Percentiles rank a stretch among this genome's conserved stretches.
Evolutionary conservation across 768 basidiomycete species (phyloP).

Genomic region (Hygrocybe punicea): DNA sequence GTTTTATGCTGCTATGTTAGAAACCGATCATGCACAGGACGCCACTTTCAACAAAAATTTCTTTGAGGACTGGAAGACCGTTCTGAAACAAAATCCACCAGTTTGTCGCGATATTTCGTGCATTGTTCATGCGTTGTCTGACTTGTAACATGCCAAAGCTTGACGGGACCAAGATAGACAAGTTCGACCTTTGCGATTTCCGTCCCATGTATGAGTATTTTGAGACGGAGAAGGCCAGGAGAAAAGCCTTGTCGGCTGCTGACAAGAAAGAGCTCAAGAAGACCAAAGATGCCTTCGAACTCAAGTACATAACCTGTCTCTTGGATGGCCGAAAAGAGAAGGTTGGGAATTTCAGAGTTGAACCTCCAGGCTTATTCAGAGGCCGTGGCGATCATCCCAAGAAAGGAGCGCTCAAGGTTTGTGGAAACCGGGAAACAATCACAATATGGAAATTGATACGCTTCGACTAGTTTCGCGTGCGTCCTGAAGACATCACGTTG

Average conservation of each 20-base stretch:
- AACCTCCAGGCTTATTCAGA: constrained; percentile 97
- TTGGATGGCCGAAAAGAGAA: constrained; percentile 97
- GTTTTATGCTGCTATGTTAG: constrained; percentile 90
- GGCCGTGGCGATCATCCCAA: constrained; percentile 98
- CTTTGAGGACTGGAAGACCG: constrained; percentile 81
- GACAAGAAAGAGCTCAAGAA: constrained; percentile 93
- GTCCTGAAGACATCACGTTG: constrained; percentile 92
- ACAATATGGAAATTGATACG: not conserved
- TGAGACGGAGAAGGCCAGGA: constrained; percentile 88
- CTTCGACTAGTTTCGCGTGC: constrained; percentile 65
- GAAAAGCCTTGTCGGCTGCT: constrained; percentile 77
- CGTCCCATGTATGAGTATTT: constrained; percentile 91
- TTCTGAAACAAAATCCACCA: constrained; percentile 79
- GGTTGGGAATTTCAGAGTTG: constrained; percentile 95
- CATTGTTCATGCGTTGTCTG: not conserved
- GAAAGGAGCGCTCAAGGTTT: constrained; percentile 91
- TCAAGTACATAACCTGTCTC: constrained; percentile 78
- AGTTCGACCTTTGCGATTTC: constrained; percentile 86
- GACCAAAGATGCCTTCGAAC: constrained; percentile 77
- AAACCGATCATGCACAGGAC: constrained; percentile 90
- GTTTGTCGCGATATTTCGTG: constrained; percentile 46
- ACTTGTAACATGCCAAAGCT: constrained; percentile 39
- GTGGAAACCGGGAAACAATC: constrained; percentile 11
- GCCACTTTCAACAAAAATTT: constrained; percentile 90
- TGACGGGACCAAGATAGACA: constrained; percentile 69